phyloP scores from a whole-genome alignment of 208 protist genomes.

The Novymonas esmeraldas region DNA sequence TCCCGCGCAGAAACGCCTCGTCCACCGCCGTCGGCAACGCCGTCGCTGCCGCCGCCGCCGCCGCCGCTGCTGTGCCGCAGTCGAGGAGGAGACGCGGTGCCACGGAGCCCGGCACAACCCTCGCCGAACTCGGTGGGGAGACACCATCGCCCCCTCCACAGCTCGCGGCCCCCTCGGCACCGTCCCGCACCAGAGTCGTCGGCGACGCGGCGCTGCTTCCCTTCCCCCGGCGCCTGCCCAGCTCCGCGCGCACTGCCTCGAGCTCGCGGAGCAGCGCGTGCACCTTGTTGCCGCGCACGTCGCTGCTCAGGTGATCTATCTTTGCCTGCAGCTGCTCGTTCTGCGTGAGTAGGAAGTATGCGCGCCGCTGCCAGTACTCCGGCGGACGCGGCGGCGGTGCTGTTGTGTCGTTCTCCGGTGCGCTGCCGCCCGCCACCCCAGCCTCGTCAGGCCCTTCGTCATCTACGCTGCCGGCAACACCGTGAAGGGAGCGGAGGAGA shows the following conservation, averaged over 20 bases:
- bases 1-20: conserved; percentile 13
- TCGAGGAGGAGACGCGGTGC: not conserved
- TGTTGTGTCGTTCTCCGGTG: not conserved
- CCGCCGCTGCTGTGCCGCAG: not conserved
- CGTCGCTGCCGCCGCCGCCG: not conserved
- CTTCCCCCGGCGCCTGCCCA: conserved; percentile 30
- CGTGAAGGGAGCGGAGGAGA: conserved; percentile 28
- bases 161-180: not conserved
- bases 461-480: conserved; percentile 5
- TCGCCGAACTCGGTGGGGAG: not conserved
- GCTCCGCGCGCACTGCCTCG: conserved; percentile 38
- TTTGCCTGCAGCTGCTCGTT: conserved; percentile 35
- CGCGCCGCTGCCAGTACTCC: conserved; percentile 35
- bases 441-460: not conserved
- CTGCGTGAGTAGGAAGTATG: conserved; percentile 39
- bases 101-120: not conserved
- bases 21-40: conserved; percentile 4
- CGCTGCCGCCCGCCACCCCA: not conserved
- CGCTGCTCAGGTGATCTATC: conserved; percentile 35
- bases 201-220: not conserved
- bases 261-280: conserved; percentile 47
- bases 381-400: conserved; percentile 3
- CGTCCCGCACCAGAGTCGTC: not conserved
- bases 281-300: conserved; percentile 45
- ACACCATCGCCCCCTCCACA: not conserved